Evolutionary conservation across 805 yeast genomes (phyloP).

Genomic region (Metschnikowia santaceciliae): DNA sequence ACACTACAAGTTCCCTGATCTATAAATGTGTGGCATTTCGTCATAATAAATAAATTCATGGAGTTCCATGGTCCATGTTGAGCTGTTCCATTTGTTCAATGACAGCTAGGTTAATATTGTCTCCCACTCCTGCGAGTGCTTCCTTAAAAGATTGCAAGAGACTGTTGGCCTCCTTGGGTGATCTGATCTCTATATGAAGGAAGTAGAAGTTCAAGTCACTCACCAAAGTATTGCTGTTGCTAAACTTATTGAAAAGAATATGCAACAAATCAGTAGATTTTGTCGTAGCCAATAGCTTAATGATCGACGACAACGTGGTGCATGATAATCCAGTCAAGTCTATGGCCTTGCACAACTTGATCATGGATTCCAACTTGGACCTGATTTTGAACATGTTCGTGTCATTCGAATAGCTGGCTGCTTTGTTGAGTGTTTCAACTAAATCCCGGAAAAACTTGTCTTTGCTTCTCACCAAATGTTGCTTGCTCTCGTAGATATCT

Average conservation of each 20-base stretch:
- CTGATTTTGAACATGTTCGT: background rate
- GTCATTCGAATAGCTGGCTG: constrained; percentile 10
- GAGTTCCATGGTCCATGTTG: background rate
- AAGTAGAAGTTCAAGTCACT: constrained; percentile 29
- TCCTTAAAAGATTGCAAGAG: constrained; percentile 22
- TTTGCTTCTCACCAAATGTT: constrained; percentile 10
- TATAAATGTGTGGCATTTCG: constrained; percentile 6
- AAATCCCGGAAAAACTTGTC: constrained; percentile 9
- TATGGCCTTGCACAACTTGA: constrained; percentile 24
- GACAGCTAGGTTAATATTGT: constrained; percentile 20
- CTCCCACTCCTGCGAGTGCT: constrained; percentile 23
- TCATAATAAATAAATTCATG: constrained; percentile 3
- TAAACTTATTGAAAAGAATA: constrained; percentile 26
- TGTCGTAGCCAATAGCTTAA: constrained; percentile 24
- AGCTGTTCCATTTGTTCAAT: constrained; percentile 13
- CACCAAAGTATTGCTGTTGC: constrained; percentile 15
- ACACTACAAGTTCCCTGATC: background rate
- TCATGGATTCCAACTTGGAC: constrained; percentile 21
- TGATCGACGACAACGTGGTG: constrained; percentile 21
- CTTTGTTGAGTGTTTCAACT: constrained; percentile 15
- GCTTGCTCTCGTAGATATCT: constrained; percentile 9
- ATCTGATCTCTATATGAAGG: constrained; percentile 23
- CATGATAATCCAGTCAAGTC: constrained; percentile 19
- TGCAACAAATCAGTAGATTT: constrained; percentile 23
- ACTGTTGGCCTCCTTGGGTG: constrained; percentile 17